A percentile compares a stretch with the other conserved stretches of the same genome.
Evolutionary conservation across 2,329 filamentous ascomycete species (phyloP).

Genomic region (Fusarium brachygibbosum): DNA sequence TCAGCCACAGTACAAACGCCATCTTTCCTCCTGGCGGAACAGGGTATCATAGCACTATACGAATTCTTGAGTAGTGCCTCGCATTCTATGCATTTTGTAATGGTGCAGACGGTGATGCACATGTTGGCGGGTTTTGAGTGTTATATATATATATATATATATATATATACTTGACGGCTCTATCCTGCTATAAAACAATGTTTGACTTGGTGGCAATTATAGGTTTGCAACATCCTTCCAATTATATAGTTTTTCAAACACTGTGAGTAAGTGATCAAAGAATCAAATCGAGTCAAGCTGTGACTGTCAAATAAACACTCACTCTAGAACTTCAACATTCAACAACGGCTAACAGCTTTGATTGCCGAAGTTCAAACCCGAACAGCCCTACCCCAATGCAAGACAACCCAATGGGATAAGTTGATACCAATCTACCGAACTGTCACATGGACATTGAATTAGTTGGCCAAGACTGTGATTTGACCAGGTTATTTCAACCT

Average conservation of each 20-base stretch:
- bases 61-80: not conserved
- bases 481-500: not conserved
- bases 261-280: not conserved
- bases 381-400: slow-evolving; percentile 14
- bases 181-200: too few relatives aligned
- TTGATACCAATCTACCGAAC: slow-evolving; percentile 9
- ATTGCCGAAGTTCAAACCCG: slow-evolving; percentile 26
- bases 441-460: slow-evolving; percentile 2
- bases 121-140: not conserved
- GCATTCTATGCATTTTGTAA: not conserved
- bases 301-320: not conserved
- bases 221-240: not conserved
- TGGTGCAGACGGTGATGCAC: not conserved
- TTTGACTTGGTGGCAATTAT: not conserved
- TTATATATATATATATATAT: not conserved
- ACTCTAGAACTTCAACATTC: not conserved
- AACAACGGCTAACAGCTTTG: slow-evolving; percentile 2
- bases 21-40: not conserved
- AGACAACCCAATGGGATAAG: slow-evolving; percentile 13
- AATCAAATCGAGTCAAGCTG: not conserved
- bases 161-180: not conserved
- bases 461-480: not conserved
- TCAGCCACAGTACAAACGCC: not conserved
- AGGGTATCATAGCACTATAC: not conserved
- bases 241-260: not conserved